These are phyloP conservation scores for Sorghum bicolor DNA, from an alignment of 176 grass and related monocot genomes.

Conservation along the genomic window Sorghum_bicolor_NCBIv3 NC_012879.2:59045501-59046000, in stretches of 20 bases:
- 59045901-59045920: not conserved
- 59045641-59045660: constrained; percentile 80
- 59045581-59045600: constrained; percentile 98
- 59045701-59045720: not conserved
- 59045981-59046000: constrained; percentile 98
- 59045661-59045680: constrained; percentile 96
- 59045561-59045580: constrained; percentile 84
- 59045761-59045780: not conserved
- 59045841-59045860: not conserved
- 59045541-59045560: constrained; percentile 9
- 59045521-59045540: not conserved
- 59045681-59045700: constrained; percentile 48
- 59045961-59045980: constrained; percentile 98
- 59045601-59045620: constrained; percentile 96
- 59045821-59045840: not conserved
- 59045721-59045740: not conserved
- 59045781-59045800: not conserved
- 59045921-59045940: constrained; percentile 17
- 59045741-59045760: constrained; percentile 7
- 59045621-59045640: constrained; percentile 96
- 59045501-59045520: not conserved
- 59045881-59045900: not conserved
- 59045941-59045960: constrained; percentile 43
- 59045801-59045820: not conserved
- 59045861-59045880: not conserved